phyloP scores from a whole-genome alignment of 169 alveolate genomes.

The Plasmodium sp. region DNA sequence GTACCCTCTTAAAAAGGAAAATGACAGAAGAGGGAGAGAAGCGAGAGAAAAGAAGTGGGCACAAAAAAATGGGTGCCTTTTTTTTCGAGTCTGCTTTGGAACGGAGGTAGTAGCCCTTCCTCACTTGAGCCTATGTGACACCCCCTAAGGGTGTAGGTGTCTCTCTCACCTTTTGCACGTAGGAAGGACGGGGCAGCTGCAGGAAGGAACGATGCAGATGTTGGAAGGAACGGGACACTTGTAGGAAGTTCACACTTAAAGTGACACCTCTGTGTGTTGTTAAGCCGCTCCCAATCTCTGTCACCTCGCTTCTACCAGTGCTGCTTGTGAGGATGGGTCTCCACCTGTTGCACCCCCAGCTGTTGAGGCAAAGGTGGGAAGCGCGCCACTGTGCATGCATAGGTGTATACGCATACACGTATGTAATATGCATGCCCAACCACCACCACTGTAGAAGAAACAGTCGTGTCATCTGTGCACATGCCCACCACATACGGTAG shows the following conservation, averaged over 20 bases:
- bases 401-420: background rate
- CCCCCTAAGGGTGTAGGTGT: background rate
- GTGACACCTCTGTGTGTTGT: background rate
- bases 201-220: too few relatives aligned
- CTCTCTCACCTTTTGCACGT: background rate
- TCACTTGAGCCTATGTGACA: background rate
- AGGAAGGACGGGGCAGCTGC: background rate
- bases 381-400: background rate
- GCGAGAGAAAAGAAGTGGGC: background rate
- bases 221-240: background rate
- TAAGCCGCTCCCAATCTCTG: background rate
- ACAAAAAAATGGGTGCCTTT: background rate
- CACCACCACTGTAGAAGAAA: background rate
- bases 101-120: background rate
- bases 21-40: background rate
- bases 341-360: background rate
- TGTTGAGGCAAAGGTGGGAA: background rate
- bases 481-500: background rate
- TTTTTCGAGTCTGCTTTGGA: background rate
- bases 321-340: background rate
- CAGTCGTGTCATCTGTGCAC: background rate
- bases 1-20: background rate
- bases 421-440: background rate
- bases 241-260: background rate
- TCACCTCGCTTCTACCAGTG: background rate